These are phyloP conservation scores for Ogataea haglerorum DNA, from an alignment of 805 yeast species.

Conservation along the genomic window DNA sequence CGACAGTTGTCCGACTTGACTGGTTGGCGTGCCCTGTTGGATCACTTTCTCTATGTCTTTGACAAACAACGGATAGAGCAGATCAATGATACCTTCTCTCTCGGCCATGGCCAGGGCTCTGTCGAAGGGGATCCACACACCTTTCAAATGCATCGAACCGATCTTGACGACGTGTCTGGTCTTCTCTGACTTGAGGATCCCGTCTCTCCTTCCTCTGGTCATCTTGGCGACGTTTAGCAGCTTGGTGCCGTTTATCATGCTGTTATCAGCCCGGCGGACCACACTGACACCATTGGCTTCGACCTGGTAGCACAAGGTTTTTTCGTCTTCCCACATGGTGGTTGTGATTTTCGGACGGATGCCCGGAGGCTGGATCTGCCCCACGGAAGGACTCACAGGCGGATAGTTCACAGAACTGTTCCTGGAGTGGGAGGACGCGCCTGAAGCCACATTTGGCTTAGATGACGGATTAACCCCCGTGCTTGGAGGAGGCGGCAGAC, in stretches of 20 bases:
- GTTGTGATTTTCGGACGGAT: slow-evolving; percentile 61
- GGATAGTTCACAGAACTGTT: slow-evolving; percentile 16
- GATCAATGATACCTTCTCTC: slow-evolving; percentile 56
- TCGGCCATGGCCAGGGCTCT: slow-evolving; percentile 64
- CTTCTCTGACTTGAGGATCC: slow-evolving; percentile 62
- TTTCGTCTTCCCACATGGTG: slow-evolving; percentile 71
- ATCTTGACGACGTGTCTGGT: slow-evolving; percentile 63
- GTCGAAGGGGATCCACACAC: slow-evolving; percentile 72
- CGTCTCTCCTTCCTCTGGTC: slow-evolving; percentile 70
- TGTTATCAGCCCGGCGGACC: slow-evolving; percentile 63
- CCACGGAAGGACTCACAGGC: slow-evolving; percentile 31
- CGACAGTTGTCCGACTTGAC: slow-evolving; percentile 23
- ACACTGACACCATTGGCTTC: slow-evolving; percentile 64
- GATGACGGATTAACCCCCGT: slow-evolving; percentile 8
- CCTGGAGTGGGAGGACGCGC: slow-evolving; percentile 12
- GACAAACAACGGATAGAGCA: slow-evolving; percentile 53
- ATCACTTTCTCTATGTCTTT: slow-evolving; percentile 51
- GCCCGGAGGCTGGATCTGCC: slow-evolving; percentile 40
- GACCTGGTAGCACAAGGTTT: slow-evolving; percentile 64
- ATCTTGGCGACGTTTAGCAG: slow-evolving; percentile 63
- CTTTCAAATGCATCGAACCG: slow-evolving; percentile 70
- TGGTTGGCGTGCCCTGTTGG: slow-evolving; percentile 31
- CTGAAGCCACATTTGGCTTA: slow-evolving; percentile 6
- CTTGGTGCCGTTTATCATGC: slow-evolving; percentile 68
- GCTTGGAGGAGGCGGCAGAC: slow-evolving; percentile 14